Evolutionary conservation across 139 green algal genomes (phyloP).

Genomic region (Chlamydomonas incerta): DNA sequence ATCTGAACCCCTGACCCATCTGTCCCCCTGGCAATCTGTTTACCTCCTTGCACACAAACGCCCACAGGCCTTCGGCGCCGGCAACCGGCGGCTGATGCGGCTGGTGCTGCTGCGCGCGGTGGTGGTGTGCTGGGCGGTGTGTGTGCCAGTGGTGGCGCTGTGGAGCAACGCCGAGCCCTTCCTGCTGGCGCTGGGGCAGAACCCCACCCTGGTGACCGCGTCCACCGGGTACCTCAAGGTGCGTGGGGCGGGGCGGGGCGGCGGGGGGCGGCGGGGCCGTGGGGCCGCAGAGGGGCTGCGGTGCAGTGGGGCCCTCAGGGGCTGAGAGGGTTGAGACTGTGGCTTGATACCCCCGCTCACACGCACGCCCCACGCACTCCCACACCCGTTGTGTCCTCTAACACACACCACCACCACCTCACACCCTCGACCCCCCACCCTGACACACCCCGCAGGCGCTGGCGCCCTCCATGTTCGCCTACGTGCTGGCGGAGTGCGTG

Average conservation of each 20-base stretch:
- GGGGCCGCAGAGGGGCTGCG: too few relatives aligned
- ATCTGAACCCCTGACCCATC: too few relatives aligned
- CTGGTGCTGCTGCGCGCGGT: constrained; percentile 75
- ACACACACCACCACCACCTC: background rate
- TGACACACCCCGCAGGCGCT: constrained; percentile 30
- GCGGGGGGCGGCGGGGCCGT: too few relatives aligned
- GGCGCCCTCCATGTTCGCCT: constrained; percentile 48
- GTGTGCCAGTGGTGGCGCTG: constrained; percentile 51
- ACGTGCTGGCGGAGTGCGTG: constrained; percentile 47
- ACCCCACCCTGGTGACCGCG: constrained; percentile 9
- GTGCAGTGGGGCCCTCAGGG: too few relatives aligned
- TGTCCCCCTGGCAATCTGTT: too few relatives aligned
- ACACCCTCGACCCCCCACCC: background rate
- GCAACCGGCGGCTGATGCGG: constrained; percentile 52
- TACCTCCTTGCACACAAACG: too few relatives aligned
- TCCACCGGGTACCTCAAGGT: background rate
- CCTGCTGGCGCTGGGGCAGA: constrained; percentile 53
- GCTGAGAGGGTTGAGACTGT: too few relatives aligned
- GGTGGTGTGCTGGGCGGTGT: constrained; percentile 62
- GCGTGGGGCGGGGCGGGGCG: background rate
- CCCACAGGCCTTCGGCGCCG: constrained; percentile 70
- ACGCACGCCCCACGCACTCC: too few relatives aligned
- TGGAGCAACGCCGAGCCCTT: constrained; percentile 58
- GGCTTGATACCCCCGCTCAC: too few relatives aligned
- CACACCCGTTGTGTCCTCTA: too few relatives aligned